Conservation (phyloP, 2,329 filamentous ascomycete genomes). For the Xylariaceae sp. region DNA sequence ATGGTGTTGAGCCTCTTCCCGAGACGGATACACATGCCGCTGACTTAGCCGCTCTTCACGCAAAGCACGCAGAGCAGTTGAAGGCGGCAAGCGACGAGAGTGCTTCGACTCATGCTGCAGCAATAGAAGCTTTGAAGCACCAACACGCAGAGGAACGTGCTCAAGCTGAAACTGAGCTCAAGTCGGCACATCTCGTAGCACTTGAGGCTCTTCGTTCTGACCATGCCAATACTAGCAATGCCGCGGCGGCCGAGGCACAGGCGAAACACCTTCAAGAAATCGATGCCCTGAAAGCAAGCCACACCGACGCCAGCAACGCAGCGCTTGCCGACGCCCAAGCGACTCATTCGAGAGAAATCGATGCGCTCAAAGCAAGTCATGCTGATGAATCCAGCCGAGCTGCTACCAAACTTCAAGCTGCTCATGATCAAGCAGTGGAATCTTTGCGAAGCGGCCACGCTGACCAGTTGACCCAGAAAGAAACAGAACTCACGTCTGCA, state of each 20-base stretch:
- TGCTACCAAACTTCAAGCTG: conserved; percentile 11
- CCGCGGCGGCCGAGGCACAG: conserved; percentile 11
- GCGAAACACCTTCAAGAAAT: conserved; percentile 21
- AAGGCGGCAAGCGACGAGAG: conserved; percentile 25
- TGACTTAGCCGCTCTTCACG: conserved; percentile 33
- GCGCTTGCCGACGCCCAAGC: conserved; percentile 17
- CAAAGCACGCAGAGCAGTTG: conserved; percentile 25
- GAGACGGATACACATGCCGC: conserved; percentile 25
- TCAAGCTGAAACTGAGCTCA: conserved; percentile 2
- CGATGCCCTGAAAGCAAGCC: conserved; percentile 22
- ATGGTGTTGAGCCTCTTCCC: conserved; percentile 37
- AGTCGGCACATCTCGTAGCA: conserved; percentile 15
- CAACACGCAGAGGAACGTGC: conserved; percentile 22
- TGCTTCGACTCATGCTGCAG: conserved; percentile 18
- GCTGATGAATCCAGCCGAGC: conserved; percentile 13
- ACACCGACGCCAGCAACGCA: conserved; percentile 21
- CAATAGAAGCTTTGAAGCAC: conserved; percentile 21
- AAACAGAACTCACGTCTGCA: conserved; percentile 8
- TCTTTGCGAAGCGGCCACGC: conserved; percentile 7
- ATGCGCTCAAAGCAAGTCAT: conserved; percentile 16
- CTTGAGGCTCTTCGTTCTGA: conserved; percentile 15
- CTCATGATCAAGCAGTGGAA: conserved; percentile 16
- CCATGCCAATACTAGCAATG: conserved; percentile 14
- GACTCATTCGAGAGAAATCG: conserved; percentile 16
- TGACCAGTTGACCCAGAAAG: conserved; percentile 10